Conservation (phyloP, 805 yeast genomes). For the Komagataella phaffii region DNA sequence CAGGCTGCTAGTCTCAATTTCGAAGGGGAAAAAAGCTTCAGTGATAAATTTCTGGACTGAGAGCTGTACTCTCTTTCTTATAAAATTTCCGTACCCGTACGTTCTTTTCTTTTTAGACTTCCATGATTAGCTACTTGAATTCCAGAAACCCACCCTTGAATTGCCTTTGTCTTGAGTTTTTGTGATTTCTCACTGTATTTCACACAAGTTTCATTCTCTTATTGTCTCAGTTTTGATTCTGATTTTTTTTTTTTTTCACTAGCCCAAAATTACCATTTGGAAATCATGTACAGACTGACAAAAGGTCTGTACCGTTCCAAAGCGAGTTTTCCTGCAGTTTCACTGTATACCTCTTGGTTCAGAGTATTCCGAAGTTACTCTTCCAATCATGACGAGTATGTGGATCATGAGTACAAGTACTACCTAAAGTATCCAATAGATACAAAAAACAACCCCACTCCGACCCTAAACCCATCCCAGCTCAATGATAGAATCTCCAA, state of each 20-base stretch:
- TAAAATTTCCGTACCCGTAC: too few species aligned
- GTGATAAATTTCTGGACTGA: too few species aligned
- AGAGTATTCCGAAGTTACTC: background rate
- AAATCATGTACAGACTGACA: background rate
- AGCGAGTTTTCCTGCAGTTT: background rate
- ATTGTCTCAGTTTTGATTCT: background rate
- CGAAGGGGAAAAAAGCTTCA: background rate
- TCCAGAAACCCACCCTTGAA: too few species aligned
- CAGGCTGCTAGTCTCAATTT: background rate
- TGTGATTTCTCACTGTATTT: background rate
- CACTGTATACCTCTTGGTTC: background rate
- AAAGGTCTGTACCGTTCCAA: background rate
- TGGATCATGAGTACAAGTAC: background rate
- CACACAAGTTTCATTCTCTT: background rate
- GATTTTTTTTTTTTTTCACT: background rate
- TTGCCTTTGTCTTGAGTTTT: background rate
- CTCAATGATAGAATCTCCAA: slow-evolving; percentile 39
- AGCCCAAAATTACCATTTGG: background rate
- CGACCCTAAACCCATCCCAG: slow-evolving; percentile 6
- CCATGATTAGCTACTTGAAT: too few species aligned
- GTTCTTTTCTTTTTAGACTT: too few species aligned
- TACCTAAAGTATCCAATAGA: slow-evolving; percentile 15
- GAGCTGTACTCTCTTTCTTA: background rate
- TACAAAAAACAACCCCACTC: slow-evolving; percentile 14
- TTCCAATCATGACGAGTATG: background rate